phyloP scores from a whole-genome alignment of 2,329 filamentous ascomycete species.

The Grosmannia penicillata region DNA sequence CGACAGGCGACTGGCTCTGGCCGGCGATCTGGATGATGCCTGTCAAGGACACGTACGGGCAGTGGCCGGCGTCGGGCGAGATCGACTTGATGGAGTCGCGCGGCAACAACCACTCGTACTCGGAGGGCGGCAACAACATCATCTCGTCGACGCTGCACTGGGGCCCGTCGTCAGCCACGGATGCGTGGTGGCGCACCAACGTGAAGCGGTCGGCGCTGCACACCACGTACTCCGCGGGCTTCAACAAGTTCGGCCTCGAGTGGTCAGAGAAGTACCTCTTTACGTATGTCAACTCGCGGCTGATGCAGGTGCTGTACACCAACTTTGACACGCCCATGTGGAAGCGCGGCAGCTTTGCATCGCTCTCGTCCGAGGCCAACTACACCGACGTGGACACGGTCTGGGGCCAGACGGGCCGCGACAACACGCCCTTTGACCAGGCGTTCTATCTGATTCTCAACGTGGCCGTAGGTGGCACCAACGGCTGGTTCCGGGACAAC shows the following conservation, averaged over 20 bases:
- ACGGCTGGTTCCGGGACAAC: conserved; percentile 72
- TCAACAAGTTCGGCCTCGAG: conserved; percentile 69
- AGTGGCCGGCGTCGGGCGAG: conserved; percentile 68
- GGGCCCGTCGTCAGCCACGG: conserved; percentile 57
- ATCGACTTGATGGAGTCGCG: conserved; percentile 73
- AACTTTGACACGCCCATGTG: conserved; percentile 57
- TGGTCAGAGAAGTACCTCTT: conserved; percentile 84
- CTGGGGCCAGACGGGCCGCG: conserved; percentile 46
- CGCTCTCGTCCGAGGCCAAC: conserved; percentile 37
- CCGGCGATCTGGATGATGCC: conserved; percentile 89
- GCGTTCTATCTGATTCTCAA: conserved; percentile 65
- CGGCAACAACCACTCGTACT: conserved; percentile 68
- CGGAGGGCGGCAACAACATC: conserved; percentile 68
- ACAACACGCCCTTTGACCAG: conserved; percentile 60
- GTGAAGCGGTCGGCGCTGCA: conserved; percentile 61
- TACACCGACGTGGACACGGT: conserved; percentile 48
- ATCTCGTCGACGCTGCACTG: conserved; percentile 68
- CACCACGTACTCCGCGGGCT: conserved; percentile 53
- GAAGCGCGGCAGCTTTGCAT: conserved; percentile 52
- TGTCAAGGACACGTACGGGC: conserved; percentile 53
- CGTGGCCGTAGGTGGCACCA: conserved; percentile 61
- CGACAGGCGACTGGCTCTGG: conserved; percentile 75
- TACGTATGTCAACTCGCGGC: conserved; percentile 67
- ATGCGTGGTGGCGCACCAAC: conserved; percentile 75
- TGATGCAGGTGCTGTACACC: conserved; percentile 68